Percentiles rank a stretch among this genome's conserved stretches.
Evolutionary conservation across 352 stramenopile species (phyloP).

Genomic region (Nothophytophthora sp.): DNA sequence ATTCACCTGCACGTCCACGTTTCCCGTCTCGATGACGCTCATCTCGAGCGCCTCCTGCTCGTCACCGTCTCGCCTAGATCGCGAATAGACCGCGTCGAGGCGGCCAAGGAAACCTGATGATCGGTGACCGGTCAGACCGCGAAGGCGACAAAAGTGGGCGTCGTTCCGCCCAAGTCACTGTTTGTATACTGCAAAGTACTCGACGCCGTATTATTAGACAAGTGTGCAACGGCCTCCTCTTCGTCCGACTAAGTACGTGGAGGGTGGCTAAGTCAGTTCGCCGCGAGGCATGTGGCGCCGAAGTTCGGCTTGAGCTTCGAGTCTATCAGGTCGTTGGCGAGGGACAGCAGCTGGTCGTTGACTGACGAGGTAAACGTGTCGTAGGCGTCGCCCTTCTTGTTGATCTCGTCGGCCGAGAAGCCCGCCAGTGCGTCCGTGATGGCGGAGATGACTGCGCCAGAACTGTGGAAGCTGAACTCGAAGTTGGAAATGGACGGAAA

Average conservation of each 20-base stretch:
- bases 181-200: too few species aligned
- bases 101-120: too few species aligned
- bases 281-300: conserved; percentile 36
- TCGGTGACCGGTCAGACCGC: too few species aligned
- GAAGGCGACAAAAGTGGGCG: too few species aligned
- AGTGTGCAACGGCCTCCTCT: too few species aligned
- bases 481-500: conserved; percentile 49
- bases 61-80: too few species aligned
- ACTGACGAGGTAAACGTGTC: conserved; percentile 36
- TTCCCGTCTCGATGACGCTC: conserved; percentile 70
- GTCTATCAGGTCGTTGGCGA: conserved; percentile 44
- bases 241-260: too few species aligned
- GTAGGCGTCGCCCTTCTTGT: conserved; percentile 62
- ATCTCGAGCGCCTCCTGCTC: conserved; percentile 4
- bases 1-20: conserved; percentile 59
- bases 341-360: conserved; percentile 39
- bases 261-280: too few species aligned
- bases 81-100: too few species aligned
- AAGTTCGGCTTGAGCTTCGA: conserved; percentile 44
- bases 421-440: conserved; percentile 40
- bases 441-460: conserved; percentile 34
- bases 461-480: conserved; percentile 45
- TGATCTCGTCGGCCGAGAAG: conserved; percentile 46
- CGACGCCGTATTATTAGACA: too few species aligned
- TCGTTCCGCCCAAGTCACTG: too few species aligned